These are phyloP conservation scores for Chaetomiaceae sp. DNA, from an alignment of 2,329 filamentous ascomycete species.

Conservation along the genomic window DNA sequence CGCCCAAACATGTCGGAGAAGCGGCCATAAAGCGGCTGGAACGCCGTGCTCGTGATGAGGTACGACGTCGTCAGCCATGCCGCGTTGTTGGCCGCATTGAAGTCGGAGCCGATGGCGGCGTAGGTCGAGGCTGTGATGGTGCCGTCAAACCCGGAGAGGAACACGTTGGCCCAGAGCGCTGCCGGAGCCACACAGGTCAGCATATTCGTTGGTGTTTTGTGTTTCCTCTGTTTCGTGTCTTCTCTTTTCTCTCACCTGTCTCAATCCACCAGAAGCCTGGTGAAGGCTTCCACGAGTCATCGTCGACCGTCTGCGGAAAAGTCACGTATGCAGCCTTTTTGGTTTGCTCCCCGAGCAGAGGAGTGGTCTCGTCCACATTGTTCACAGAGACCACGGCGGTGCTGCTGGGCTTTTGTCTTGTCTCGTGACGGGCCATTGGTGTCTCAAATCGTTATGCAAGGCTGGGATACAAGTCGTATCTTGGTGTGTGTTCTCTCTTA, in stretches of 20 bases:
- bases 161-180: conserved; percentile 44
- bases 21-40: conserved; percentile 65
- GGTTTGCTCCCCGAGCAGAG: conserved; percentile 16
- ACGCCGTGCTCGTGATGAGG: conserved; percentile 63
- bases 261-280: conserved; percentile 51
- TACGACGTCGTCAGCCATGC: conserved; percentile 72
- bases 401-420: not conserved
- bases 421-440: not conserved
- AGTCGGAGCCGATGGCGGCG: conserved; percentile 68
- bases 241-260: conserved; percentile 42
- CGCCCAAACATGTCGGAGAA: conserved; percentile 65
- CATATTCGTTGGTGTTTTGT: not conserved
- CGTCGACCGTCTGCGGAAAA: conserved; percentile 9
- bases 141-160: conserved; percentile 62
- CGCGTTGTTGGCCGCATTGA: conserved; percentile 63
- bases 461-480: not conserved
- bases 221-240: not conserved
- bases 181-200: not conserved
- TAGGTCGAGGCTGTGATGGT: conserved; percentile 70
- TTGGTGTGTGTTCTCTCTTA: not conserved
- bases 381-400: not conserved
- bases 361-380: conserved; percentile 14
- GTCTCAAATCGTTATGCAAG: not conserved
- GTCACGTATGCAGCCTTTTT: conserved; percentile 17
- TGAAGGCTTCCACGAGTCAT: conserved; percentile 40